A percentile compares a stretch with the other conserved stretches of the same genome.
Conservation (phyloP, 2,329 filamentous ascomycete species). For the Cladosporium colombiae region DNA sequence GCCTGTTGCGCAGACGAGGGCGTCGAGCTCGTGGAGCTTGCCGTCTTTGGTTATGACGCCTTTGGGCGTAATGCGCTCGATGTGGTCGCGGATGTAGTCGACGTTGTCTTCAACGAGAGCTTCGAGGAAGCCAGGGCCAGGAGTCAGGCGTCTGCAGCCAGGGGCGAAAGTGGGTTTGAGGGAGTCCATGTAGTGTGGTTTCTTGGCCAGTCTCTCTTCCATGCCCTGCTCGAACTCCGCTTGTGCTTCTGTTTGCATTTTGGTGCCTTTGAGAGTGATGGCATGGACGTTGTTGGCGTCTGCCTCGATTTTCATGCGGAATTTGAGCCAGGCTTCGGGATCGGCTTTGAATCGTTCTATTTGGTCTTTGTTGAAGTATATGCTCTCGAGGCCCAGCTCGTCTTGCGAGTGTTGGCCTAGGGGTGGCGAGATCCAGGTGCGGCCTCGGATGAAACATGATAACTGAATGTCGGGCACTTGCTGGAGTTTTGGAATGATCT, state of each 20-base stretch:
- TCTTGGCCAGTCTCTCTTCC: conserved; percentile 40
- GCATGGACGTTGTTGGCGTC: conserved; percentile 61
- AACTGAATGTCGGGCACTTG: conserved; percentile 43
- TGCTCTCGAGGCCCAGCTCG: conserved; percentile 38
- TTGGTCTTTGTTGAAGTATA: conserved; percentile 43
- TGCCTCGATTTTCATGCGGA: conserved; percentile 45
- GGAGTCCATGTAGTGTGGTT: conserved; percentile 44
- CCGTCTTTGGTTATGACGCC: conserved; percentile 47
- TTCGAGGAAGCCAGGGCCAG: conserved; percentile 54
- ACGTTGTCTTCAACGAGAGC: conserved; percentile 51
- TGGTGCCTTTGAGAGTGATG: conserved; percentile 42
- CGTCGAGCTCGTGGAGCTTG: conserved; percentile 42
- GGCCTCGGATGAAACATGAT: conserved; percentile 64
- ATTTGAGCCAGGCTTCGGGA: conserved; percentile 58
- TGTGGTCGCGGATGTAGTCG: conserved; percentile 42
- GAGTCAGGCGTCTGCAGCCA: conserved; percentile 52
- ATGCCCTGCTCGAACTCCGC: conserved; percentile 44
- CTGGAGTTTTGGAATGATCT: conserved; percentile 45
- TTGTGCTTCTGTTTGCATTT: conserved; percentile 41
- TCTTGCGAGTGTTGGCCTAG: conserved; percentile 41
- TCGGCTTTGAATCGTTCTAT: conserved; percentile 58
- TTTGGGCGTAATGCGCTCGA: conserved; percentile 40
- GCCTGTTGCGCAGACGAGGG: conserved; percentile 48
- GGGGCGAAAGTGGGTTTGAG: conserved; percentile 47
- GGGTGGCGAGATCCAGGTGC: conserved; percentile 66